Percentiles rank a stretch among this genome's conserved stretches.
Evolutionary conservation across 2,329 filamentous ascomycete species (phyloP).

Genomic region (Lecanosticta acicola): DNA sequence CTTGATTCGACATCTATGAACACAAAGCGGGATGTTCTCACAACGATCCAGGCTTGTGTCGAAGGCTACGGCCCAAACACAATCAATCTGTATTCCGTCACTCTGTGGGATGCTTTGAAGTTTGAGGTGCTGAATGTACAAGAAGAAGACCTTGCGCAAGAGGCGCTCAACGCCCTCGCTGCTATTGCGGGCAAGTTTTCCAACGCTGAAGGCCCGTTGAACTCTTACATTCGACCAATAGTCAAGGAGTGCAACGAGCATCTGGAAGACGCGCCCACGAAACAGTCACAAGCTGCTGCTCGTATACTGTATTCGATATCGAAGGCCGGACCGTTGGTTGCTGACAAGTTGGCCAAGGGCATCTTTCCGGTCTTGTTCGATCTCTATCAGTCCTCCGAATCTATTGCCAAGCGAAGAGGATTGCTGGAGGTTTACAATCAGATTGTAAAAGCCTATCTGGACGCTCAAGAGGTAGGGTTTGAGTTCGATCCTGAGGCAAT

Average conservation of each 20-base stretch:
- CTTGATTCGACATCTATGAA: constrained; percentile 63
- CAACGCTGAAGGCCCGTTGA: constrained; percentile 43
- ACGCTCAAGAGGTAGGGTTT: constrained; percentile 43
- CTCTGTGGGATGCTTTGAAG: constrained; percentile 63
- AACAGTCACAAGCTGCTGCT: constrained; percentile 60
- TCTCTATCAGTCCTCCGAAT: constrained; percentile 56
- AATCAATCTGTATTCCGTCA: constrained; percentile 58
- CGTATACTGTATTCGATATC: constrained; percentile 55
- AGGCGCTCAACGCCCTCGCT: constrained; percentile 52
- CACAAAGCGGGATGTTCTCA: constrained; percentile 63
- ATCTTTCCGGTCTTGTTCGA: constrained; percentile 54
- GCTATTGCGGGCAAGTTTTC: constrained; percentile 53
- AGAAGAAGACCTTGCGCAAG: constrained; percentile 59
- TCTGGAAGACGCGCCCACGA: constrained; percentile 62
- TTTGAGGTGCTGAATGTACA: constrained; percentile 64
- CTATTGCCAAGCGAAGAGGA: constrained; percentile 57
- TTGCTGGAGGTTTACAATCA: constrained; percentile 56
- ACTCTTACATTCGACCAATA: constrained; percentile 54
- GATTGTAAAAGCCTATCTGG: constrained; percentile 53
- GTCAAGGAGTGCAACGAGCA: constrained; percentile 64
- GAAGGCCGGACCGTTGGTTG: constrained; percentile 50
- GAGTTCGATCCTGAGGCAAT: constrained; percentile 35
- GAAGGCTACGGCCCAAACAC: constrained; percentile 54
- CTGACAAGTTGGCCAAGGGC: constrained; percentile 51
- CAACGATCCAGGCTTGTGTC: constrained; percentile 56